phyloP scores from a whole-genome alignment of 345 rosid genomes.

The Isatis tinctoria region DNA sequence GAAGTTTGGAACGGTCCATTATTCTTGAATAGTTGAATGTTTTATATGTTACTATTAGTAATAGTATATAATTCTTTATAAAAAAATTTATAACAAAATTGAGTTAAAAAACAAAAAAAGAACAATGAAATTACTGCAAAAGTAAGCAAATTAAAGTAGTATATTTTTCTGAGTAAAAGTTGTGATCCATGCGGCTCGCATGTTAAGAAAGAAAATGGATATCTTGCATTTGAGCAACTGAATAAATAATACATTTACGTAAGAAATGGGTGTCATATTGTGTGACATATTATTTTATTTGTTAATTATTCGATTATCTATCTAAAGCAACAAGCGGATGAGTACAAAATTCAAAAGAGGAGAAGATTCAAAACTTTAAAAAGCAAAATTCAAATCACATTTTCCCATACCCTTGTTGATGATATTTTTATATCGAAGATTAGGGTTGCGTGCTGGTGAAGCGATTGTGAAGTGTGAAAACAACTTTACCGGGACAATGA shows the following conservation, averaged over 20 bases:
- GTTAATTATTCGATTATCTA: neutral
- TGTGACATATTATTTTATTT: neutral
- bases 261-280: neutral
- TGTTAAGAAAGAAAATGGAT: constrained; percentile 12
- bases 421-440: neutral
- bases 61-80: too few species aligned
- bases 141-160: neutral
- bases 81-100: neutral
- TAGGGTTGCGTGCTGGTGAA: constrained; percentile 6
- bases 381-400: neutral
- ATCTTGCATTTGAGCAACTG: neutral
- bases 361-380: neutral
- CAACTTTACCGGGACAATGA: neutral
- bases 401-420: neutral
- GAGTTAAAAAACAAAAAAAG: neutral
- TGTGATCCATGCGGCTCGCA: constrained; percentile 7
- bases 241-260: neutral
- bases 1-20: constrained; percentile 8
- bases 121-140: neutral
- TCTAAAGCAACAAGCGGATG: neutral
- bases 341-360: neutral
- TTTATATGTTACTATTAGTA: neutral
- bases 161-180: neutral
- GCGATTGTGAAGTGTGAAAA: neutral
- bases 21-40: neutral